Evolutionary conservation across 768 basidiomycete genomes (phyloP).

Genomic region (Cyclocybe aegerita): DNA sequence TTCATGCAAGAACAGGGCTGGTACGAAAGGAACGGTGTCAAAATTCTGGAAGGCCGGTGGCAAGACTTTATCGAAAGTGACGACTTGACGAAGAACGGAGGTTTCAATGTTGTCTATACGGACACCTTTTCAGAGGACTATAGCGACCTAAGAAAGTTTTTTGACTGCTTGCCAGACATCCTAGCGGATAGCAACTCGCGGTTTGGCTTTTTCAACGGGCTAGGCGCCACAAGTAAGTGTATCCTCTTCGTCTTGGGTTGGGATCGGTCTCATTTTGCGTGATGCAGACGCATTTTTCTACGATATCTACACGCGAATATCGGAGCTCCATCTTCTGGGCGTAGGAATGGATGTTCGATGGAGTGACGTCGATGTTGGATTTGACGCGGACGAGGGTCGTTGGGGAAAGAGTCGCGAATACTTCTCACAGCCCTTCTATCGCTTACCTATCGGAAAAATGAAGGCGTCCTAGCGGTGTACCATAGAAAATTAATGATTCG

Average conservation of each 20-base stretch:
- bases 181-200: constrained; percentile 71
- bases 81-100: constrained; percentile 59
- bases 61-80: constrained; percentile 76
- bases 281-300: constrained; percentile 81
- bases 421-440: constrained; percentile 75
- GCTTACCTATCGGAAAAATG: constrained; percentile 54
- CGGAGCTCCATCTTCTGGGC: constrained; percentile 83
- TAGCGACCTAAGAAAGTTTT: constrained; percentile 76
- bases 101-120: constrained; percentile 88
- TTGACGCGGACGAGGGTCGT: constrained; percentile 49
- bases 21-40: constrained; percentile 74
- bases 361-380: constrained; percentile 72
- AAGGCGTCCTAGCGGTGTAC: constrained; percentile 1
- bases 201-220: constrained; percentile 96
- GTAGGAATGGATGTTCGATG: constrained; percentile 79
- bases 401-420: constrained; percentile 82
- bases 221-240: constrained; percentile 86
- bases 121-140: constrained; percentile 95
- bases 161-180: constrained; percentile 75
- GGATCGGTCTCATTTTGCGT: constrained; percentile 5
- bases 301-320: constrained; percentile 84
- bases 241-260: constrained; percentile 1
- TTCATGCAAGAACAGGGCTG: constrained; percentile 79
- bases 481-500: not conserved
- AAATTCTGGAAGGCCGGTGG: constrained; percentile 89